Conservation (phyloP, 202 grass and related monocot species). For the Setaria viridis region DNA sequence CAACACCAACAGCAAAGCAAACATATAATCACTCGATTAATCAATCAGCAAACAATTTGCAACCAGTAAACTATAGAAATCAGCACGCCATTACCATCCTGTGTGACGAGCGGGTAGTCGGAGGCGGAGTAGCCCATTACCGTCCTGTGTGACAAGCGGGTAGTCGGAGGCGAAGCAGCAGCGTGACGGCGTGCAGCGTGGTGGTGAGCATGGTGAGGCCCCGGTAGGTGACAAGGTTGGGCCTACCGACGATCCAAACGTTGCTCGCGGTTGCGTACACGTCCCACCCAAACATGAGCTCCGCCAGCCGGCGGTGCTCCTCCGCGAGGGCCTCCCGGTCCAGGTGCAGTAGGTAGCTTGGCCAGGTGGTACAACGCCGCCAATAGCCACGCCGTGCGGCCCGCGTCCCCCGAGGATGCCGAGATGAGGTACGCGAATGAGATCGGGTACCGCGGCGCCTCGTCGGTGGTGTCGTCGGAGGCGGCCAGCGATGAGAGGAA, state of each 20-base stretch:
- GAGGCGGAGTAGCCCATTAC: not conserved
- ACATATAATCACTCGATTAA: not conserved
- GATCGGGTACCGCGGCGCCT: slow-evolving; percentile 54
- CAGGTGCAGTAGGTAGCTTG: slow-evolving; percentile 88
- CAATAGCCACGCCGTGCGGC: slow-evolving; percentile 61
- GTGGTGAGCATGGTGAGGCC: slow-evolving; percentile 96
- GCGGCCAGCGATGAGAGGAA: not conserved
- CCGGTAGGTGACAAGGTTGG: slow-evolving; percentile 91
- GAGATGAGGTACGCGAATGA: slow-evolving; percentile 95
- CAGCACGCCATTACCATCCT: slow-evolving; percentile 64
- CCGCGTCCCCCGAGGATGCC: slow-evolving; percentile 72
- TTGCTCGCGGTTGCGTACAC: slow-evolving; percentile 68
- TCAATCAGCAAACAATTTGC: no score
- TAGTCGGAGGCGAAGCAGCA: slow-evolving; percentile 66
- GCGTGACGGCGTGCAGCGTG: slow-evolving; percentile 84
- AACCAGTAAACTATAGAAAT: no score
- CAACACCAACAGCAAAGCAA: not conserved
- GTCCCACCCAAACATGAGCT: slow-evolving; percentile 53
- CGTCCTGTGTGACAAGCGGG: no score
- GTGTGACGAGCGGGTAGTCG: slow-evolving; percentile 93
- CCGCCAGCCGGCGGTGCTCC: slow-evolving; percentile 68
- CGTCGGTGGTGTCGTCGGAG: not conserved
- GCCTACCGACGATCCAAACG: slow-evolving; percentile 79
- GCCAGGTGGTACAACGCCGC: slow-evolving; percentile 90
- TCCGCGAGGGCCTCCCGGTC: slow-evolving; percentile 68